Conservation (phyloP, 495 filamentous ascomycete genomes). For the Trichoderma erinaceum region DNA sequence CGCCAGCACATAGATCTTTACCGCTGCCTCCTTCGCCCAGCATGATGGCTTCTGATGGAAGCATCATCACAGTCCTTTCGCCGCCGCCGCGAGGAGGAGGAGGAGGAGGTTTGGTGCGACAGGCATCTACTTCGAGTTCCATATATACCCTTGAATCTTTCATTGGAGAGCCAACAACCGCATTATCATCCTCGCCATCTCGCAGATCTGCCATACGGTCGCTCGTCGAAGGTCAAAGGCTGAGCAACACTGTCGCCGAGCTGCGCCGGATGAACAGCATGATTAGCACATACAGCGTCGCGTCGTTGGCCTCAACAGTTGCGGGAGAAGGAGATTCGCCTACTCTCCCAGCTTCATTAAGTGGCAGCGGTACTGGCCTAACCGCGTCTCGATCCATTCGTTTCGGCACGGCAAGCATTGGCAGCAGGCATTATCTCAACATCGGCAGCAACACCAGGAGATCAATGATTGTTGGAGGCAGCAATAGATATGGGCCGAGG, state of each 20-base stretch:
- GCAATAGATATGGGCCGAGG: background rate
- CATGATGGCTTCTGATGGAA: background rate
- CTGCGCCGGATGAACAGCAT: constrained; percentile 34
- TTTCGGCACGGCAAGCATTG: background rate
- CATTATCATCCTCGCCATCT: background rate
- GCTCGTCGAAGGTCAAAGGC: background rate
- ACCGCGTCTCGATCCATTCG: constrained; percentile 20
- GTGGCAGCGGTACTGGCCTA: constrained; percentile 23
- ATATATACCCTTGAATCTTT: background rate
- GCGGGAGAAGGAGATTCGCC: constrained; percentile 18
- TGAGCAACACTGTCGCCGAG: constrained; percentile 24
- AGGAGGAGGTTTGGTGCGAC: background rate
- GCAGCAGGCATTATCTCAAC: constrained; percentile 28
- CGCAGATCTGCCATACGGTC: background rate
- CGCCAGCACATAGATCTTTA: background rate
- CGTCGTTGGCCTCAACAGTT: constrained; percentile 1
- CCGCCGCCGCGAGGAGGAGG: background rate
- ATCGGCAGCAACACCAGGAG: constrained; percentile 20
- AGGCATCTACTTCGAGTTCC: background rate
- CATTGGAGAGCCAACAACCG: background rate
- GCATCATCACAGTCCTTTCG: constrained; percentile 4
- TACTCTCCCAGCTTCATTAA: constrained; percentile 25
- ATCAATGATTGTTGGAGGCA: background rate
- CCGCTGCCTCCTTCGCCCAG: constrained; percentile 2
- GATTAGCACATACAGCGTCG: constrained; percentile 25